Percentiles rank a stretch among this genome's conserved stretches.
phyloP scores from a whole-genome alignment of 2,329 filamentous ascomycete species.

The Pseudogymnoascus verrucosus region DNA sequence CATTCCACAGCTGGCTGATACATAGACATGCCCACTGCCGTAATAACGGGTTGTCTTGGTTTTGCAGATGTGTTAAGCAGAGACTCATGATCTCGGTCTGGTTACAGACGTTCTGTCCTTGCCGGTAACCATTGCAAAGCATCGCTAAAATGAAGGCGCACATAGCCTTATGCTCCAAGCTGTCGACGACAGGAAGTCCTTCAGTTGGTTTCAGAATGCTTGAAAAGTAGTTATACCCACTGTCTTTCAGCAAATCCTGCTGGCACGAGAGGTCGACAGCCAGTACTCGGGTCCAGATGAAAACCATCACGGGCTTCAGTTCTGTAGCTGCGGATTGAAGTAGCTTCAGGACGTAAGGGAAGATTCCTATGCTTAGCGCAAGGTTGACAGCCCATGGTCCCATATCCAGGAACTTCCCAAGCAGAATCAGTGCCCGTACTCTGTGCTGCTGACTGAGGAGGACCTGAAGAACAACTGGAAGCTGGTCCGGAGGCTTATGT shows the following conservation, averaged over 20 bases:
- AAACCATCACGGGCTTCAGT: slow-evolving; percentile 97
- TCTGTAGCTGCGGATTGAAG: slow-evolving; percentile 91
- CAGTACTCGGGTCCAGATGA: slow-evolving; percentile 95
- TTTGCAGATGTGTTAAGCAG: slow-evolving; percentile 74
- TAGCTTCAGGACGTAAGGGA: slow-evolving; percentile 96
- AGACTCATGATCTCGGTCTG: slow-evolving; percentile 84
- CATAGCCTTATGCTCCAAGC: slow-evolving; percentile 95
- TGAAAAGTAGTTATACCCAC: slow-evolving; percentile 94
- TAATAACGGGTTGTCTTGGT: slow-evolving; percentile 79
- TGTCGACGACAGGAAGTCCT: slow-evolving; percentile 75
- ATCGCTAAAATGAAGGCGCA: slow-evolving; percentile 96
- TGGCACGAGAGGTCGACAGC: slow-evolving; percentile 94
- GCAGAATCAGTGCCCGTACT: slow-evolving; percentile 78
- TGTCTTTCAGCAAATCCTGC: slow-evolving; percentile 89
- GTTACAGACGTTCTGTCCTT: slow-evolving; percentile 86
- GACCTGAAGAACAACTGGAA: slow-evolving; percentile 93
- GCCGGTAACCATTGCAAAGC: slow-evolving; percentile 90
- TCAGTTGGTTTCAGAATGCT: slow-evolving; percentile 81
- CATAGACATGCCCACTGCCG: slow-evolving; percentile 95
- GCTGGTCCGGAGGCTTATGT: slow-evolving; percentile 83
- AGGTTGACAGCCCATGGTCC: slow-evolving; percentile 99
- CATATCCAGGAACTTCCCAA: slow-evolving; percentile 89
- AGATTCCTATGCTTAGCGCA: slow-evolving; percentile 94
- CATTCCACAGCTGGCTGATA: slow-evolving; percentile 88
- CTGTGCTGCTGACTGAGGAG: slow-evolving; percentile 92